Evolutionary conservation across 2,329 filamentous ascomycete genomes (phyloP).

Genomic region (Pseudogymnoascus sp.): DNA sequence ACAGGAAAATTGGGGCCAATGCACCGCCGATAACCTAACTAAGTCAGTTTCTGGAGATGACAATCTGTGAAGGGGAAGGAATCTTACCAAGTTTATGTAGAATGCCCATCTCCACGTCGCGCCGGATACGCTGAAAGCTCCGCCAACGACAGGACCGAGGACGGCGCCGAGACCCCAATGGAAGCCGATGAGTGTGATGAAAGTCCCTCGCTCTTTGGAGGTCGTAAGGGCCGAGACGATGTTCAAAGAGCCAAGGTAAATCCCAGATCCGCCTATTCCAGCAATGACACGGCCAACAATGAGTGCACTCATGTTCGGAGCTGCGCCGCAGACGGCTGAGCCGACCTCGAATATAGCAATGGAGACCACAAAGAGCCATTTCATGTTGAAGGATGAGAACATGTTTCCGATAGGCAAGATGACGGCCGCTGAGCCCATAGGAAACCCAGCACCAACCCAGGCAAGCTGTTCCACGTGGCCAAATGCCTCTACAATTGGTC

Average conservation of each 20-base stretch:
- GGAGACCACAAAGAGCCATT: slow-evolving; percentile 20
- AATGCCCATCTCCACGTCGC: slow-evolving; percentile 27
- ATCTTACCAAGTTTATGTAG: slow-evolving; percentile 26
- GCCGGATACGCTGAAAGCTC: slow-evolving; percentile 25
- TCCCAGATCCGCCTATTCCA: slow-evolving; percentile 36
- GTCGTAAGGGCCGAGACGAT: slow-evolving; percentile 31
- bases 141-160: slow-evolving; percentile 23
- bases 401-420: slow-evolving; percentile 27
- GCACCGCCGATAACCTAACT: slow-evolving; percentile 20
- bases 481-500: slow-evolving; percentile 22
- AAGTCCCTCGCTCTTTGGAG: slow-evolving; percentile 12
- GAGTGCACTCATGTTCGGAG: slow-evolving; percentile 32
- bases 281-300: slow-evolving; percentile 40
- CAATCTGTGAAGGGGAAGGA: no score
- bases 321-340: slow-evolving; percentile 25
- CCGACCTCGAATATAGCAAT: slow-evolving; percentile 22
- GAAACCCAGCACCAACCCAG: slow-evolving; percentile 29
- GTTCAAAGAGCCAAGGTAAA: slow-evolving; percentile 36
- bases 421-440: slow-evolving; percentile 19
- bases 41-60: no score
- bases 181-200: slow-evolving; percentile 24
- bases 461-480: slow-evolving; percentile 24
- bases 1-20: slow-evolving; percentile 31
- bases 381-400: slow-evolving; percentile 22
- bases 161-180: slow-evolving; percentile 9